A percentile compares a stretch with the other conserved stretches of the same genome.
These are phyloP conservation scores for Fusarium mundagurra DNA, from an alignment of 2,329 filamentous ascomycete species.

Conservation along the genomic window DNA sequence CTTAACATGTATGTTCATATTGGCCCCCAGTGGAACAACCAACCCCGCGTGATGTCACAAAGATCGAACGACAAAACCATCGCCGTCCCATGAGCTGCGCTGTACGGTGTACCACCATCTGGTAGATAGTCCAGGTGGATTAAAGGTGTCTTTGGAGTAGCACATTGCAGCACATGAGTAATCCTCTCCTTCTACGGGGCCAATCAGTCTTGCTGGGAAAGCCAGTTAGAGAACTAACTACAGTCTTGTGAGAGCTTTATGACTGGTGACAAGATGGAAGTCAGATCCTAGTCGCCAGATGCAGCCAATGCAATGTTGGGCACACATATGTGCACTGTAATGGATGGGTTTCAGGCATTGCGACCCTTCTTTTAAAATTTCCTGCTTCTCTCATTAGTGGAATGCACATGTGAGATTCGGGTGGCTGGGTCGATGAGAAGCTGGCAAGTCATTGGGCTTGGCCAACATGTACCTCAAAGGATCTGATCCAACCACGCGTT, in stretches of 20 bases:
- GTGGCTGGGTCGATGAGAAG: conserved; percentile 22
- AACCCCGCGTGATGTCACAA: conserved; percentile 36
- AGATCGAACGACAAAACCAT: conserved; percentile 36
- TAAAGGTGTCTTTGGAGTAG: neutral
- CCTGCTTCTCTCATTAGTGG: conserved; percentile 28
- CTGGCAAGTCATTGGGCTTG: conserved; percentile 19
- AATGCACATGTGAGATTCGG: conserved; percentile 36
- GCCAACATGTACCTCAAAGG: conserved; percentile 27
- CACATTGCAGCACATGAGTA: conserved; percentile 3
- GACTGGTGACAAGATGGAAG: conserved; percentile 3
- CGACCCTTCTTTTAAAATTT: conserved; percentile 8
- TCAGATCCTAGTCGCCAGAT: conserved; percentile 13
- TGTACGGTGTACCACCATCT: neutral
- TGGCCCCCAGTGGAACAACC: conserved; percentile 9
- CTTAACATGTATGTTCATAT: conserved; percentile 27
- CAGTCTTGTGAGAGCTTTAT: neutral
- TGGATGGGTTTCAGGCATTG: conserved; percentile 20
- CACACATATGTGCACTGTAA: neutral
- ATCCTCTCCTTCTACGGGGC: neutral
- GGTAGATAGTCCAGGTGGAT: neutral
- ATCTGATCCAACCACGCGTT: conserved; percentile 36
- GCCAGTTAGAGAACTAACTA: neutral
- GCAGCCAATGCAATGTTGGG: conserved; percentile 14
- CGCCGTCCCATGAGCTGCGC: neutral
- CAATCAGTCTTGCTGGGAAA: neutral